Conservation (phyloP, 176 grass and related monocot species). For the Oryza glaberrima region DNA sequence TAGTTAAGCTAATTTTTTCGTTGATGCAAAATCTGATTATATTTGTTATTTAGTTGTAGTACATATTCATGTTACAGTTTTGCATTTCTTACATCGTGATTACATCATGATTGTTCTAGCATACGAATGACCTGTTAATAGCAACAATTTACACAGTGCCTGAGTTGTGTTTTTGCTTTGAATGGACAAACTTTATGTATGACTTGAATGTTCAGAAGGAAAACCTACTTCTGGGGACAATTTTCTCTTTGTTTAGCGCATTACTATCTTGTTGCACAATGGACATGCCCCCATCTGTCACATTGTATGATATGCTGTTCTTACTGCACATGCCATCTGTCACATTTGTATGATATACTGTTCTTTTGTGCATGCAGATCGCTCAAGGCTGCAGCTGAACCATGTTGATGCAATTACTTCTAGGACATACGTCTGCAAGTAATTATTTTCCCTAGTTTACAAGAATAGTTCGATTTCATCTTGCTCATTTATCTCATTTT, state of each 20-base stretch:
- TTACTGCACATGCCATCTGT: not conserved
- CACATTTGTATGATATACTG: slow-evolving; percentile 13
- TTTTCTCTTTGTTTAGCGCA: slow-evolving; percentile 31
- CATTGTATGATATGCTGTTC: not conserved
- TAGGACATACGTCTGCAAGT: slow-evolving; percentile 81
- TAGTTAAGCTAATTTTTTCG: slow-evolving; percentile 5
- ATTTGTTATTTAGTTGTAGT: not conserved
- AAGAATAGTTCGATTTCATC: slow-evolving; percentile 15
- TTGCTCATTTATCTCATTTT: slow-evolving; percentile 35
- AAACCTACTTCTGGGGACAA: not conserved
- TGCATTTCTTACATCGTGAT: not conserved
- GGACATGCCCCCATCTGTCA: not conserved
- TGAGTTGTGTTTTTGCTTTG: not conserved
- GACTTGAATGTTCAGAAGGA: not conserved
- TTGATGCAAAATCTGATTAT: slow-evolving; percentile 5
- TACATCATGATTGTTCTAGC: not conserved
- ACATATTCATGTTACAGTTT: not conserved
- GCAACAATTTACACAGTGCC: not conserved
- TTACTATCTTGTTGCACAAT: slow-evolving; percentile 4
- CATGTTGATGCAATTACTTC: slow-evolving; percentile 69
- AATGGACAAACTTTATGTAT: not conserved
- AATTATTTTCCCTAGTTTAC: slow-evolving; percentile 44
- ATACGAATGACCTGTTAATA: not conserved
- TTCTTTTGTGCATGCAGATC: slow-evolving; percentile 64
- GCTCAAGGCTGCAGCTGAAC: slow-evolving; percentile 70